Evolutionary conservation across 1,139 yeast genomes (phyloP).

Genomic region (Pichia sp.): DNA sequence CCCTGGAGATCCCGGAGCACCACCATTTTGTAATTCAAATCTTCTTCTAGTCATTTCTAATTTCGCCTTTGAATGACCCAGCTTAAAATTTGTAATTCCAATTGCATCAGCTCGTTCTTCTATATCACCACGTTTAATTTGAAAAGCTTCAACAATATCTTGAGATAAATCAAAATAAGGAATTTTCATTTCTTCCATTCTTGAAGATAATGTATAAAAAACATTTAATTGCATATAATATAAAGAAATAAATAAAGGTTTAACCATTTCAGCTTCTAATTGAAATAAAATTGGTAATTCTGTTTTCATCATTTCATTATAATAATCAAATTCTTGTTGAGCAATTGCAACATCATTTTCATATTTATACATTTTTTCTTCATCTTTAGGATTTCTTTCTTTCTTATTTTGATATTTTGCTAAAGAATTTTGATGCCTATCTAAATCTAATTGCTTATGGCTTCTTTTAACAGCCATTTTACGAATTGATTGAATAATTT

Average conservation of each 20-base stretch:
- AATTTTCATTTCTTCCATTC: conserved; percentile 94
- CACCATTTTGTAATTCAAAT: conserved; percentile 43
- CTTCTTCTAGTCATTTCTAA: conserved; percentile 76
- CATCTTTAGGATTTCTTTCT: conserved; percentile 73
- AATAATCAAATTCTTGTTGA: conserved; percentile 92
- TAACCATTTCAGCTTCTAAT: conserved; percentile 86
- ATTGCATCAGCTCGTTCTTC: conserved; percentile 86
- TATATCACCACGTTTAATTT: conserved; percentile 77
- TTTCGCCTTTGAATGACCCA: conserved; percentile 81
- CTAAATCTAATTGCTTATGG: conserved; percentile 92
- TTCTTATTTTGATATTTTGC: conserved; percentile 74
- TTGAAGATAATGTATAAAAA: conserved; percentile 81
- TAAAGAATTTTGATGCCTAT: conserved; percentile 67
- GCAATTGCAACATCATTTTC: conserved; percentile 89
- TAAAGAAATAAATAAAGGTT: conserved; percentile 87
- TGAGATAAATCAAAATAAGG: conserved; percentile 85
- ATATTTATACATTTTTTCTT: conserved; percentile 79
- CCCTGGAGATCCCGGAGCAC: neutral
- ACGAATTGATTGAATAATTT: conserved; percentile 73
- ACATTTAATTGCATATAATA: conserved; percentile 97
- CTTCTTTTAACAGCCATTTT: conserved; percentile 94
- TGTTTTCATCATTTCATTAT: conserved; percentile 85
- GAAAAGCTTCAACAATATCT: conserved; percentile 78
- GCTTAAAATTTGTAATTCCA: conserved; percentile 81
- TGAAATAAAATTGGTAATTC: conserved; percentile 84